Percentiles rank a stretch among this genome's conserved stretches.
These are phyloP conservation scores for Penicillium steckii DNA, from an alignment of 495 filamentous ascomycete genomes.

Conservation along the genomic window DNA sequence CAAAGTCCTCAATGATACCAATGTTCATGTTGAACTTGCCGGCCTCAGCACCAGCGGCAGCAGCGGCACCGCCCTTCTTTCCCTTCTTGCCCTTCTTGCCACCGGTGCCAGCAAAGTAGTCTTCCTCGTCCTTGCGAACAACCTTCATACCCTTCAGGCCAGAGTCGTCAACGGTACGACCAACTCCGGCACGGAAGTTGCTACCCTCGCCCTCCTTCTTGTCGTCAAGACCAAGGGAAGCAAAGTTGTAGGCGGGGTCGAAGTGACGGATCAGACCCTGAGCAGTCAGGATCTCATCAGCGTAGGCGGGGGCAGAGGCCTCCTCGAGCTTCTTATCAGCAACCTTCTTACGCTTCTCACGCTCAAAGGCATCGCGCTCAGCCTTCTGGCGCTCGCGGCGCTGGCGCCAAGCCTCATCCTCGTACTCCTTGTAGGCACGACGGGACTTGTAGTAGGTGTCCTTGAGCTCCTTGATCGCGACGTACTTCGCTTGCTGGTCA, in stretches of 20 bases:
- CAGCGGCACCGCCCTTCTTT: constrained; percentile 61
- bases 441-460: constrained; percentile 77
- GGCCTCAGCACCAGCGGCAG: constrained; percentile 39
- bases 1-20: constrained; percentile 86
- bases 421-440: constrained; percentile 75
- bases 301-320: constrained; percentile 83
- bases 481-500: constrained; percentile 81
- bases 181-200: constrained; percentile 72
- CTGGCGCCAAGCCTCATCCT: constrained; percentile 71
- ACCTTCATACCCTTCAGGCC: constrained; percentile 76
- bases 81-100: constrained; percentile 95
- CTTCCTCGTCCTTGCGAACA: constrained; percentile 79
- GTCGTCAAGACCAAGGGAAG: constrained; percentile 50
- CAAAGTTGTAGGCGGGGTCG: constrained; percentile 72
- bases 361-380: constrained; percentile 72
- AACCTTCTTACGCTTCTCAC: constrained; percentile 74
- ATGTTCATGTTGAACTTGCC: constrained; percentile 83
- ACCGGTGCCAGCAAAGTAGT: constrained; percentile 76
- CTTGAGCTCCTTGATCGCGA: constrained; percentile 76
- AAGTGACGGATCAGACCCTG: constrained; percentile 86
- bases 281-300: constrained; percentile 85
- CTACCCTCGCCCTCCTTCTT: constrained; percentile 68
- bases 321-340: constrained; percentile 86
- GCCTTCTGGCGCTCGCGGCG: constrained; percentile 75
- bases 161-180: constrained; percentile 76